A percentile compares a stretch with the other conserved stretches of the same genome.
phyloP scores from a whole-genome alignment of 345 rosid species.

The Microcos paniculata region DNA sequence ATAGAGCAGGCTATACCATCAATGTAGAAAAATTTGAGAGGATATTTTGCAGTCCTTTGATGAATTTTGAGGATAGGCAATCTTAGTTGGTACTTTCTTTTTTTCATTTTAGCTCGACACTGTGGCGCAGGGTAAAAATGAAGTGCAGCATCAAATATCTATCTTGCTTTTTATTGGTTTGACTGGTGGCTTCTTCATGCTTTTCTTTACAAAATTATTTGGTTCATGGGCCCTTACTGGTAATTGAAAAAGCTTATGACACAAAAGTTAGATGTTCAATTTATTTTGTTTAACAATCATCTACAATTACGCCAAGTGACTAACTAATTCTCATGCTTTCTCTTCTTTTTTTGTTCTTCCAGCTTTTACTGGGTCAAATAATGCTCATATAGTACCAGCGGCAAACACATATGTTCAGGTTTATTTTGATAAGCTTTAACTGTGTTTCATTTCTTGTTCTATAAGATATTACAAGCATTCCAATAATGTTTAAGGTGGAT shows the following conservation, averaged over 20 bases:
- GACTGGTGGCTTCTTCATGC: slow-evolving; percentile 70
- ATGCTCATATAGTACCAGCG: slow-evolving; percentile 71
- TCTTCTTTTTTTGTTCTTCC: slow-evolving; percentile 24
- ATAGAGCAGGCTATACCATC: neutral
- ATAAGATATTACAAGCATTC: neutral
- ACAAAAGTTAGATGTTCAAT: neutral
- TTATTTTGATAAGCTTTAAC: neutral
- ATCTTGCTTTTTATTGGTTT: slow-evolving; percentile 71
- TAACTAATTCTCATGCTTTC: slow-evolving; percentile 1
- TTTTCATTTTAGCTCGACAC: slow-evolving; percentile 18
- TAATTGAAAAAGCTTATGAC: slow-evolving; percentile 28
- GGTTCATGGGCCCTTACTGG: slow-evolving; percentile 82
- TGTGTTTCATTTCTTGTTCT: neutral
- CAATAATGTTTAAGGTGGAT: neutral
- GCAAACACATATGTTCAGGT: slow-evolving; percentile 92
- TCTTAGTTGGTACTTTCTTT: neutral
- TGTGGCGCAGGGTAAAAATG: slow-evolving; percentile 64
- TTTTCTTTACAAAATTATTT: slow-evolving; percentile 61
- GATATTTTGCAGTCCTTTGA: neutral
- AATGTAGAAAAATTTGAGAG: neutral
- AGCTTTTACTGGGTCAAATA: slow-evolving; percentile 81
- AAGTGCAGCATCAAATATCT: slow-evolving; percentile 93
- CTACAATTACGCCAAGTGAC: neutral
- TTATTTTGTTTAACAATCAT: neutral
- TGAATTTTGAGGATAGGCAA: neutral